Base-by-base conservation (phyloP, 345 rosid species). In the Sonneratia caseolaris region DNA sequence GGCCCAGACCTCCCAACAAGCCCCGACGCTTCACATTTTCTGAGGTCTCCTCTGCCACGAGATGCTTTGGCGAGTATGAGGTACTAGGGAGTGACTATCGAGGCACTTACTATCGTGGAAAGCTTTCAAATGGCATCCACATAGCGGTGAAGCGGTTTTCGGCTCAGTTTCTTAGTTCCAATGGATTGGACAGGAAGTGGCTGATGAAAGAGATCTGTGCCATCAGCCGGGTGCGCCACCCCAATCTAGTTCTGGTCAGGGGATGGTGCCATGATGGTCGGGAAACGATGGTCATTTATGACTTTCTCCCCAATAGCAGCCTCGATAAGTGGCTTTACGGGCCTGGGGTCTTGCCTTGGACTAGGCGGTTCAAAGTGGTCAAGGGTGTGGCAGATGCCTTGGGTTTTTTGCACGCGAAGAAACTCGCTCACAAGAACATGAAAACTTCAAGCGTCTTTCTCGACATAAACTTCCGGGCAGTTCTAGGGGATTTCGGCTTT, bases 371-470 rank as follows among this genome's bases (percentile, higher is more conserved):
- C 37, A 86, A 78, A 64, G 82, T 78, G 3, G 68, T 84, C 64
- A 82, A 73, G 70, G 86, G 81, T 37, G 80, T 68, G 0, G 84
- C 86, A 0, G 82, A 84, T 16, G 86, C 75, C 3, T 75, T 86
- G n/a, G 71, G 73, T 53, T 84, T 82, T 76, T 68, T 81, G 62
- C 84, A 82, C 32, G 81, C 84, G 0, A 75, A 78, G 77, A 79
- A 78, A 19, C 82, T 81, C 0, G 76, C 90, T 13, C 87, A 81
- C 81, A 86, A 84, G 78, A 86, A 86, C 71, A 73, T 84, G 86
- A 86, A 79, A 72, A 75, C 80, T 8, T 81, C 75, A 40, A 84
- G 81, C 45, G 84, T 84, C 24, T 80, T 82, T 40, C 80, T 86
- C 0, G 84, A 84, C 67, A 72, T 86, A 22, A 86, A 82, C 71